A percentile compares a stretch with the other conserved stretches of the same genome.
phyloP scores from a whole-genome alignment of 1,284 basidiomycete species.

The Microbotryum scabiosae region DNA sequence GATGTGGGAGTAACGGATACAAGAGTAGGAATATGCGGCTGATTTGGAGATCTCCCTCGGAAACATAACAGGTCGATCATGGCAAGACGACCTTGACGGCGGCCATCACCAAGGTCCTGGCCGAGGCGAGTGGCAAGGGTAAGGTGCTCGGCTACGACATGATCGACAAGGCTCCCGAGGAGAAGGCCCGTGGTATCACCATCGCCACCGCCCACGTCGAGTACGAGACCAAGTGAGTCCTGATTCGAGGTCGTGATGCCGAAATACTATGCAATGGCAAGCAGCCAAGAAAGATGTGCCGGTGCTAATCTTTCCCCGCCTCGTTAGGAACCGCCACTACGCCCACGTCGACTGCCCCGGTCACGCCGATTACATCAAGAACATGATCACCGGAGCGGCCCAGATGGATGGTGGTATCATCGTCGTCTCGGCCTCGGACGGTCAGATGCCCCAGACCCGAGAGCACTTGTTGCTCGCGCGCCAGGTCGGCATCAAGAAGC shows the following conservation, averaged over 20 bases:
- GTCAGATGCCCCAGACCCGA: slow-evolving; percentile 99
- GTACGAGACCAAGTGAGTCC: slow-evolving; percentile 67
- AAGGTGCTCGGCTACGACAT: slow-evolving; percentile 95
- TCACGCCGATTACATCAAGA: slow-evolving; percentile 61
- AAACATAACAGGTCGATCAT: slow-evolving; percentile 36
- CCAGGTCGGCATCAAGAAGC: slow-evolving; percentile 96
- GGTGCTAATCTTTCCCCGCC: background rate
- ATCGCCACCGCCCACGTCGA: slow-evolving; percentile 86
- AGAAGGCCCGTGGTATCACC: slow-evolving; percentile 99
- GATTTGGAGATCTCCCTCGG: background rate
- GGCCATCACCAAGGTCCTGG: slow-evolving; percentile 92
- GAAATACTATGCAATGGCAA: too few species aligned
- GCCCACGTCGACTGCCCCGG: slow-evolving; percentile 99
- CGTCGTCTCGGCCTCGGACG: slow-evolving; percentile 94
- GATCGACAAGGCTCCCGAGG: slow-evolving; percentile 99
- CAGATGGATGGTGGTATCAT: slow-evolving; percentile 59
- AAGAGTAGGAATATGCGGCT: background rate
- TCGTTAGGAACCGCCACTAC: slow-evolving; percentile 64
- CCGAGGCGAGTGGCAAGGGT: slow-evolving; percentile 64
- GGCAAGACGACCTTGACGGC: slow-evolving; percentile 87
- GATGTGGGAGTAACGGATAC: background rate
- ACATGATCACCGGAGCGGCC: slow-evolving; percentile 98
- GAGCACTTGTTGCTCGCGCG: slow-evolving; percentile 96
- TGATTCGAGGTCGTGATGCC: background rate
- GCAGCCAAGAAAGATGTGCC: background rate